Percentiles rank a stretch among this genome's conserved stretches.
Conservation (phyloP, 257 asterid genomes). For the Solanum chaucha region DNA sequence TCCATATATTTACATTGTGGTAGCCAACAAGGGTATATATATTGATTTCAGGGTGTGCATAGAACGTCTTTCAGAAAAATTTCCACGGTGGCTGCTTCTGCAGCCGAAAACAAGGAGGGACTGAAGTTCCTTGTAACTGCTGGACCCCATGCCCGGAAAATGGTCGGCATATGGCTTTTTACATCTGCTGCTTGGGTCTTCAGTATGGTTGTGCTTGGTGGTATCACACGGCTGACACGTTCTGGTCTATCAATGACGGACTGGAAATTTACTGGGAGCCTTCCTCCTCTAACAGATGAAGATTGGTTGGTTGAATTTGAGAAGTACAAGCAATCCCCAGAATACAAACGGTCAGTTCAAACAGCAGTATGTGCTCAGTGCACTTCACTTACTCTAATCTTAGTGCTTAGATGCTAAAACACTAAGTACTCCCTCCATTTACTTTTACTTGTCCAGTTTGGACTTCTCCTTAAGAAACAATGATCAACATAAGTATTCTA, state of each 20-base stretch:
- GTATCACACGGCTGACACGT: constrained; percentile 82
- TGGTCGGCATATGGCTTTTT: constrained; percentile 91
- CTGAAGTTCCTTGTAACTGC: constrained; percentile 66
- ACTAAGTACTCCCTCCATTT: background rate
- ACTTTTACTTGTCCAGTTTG: too few relatives aligned
- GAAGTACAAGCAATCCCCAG: constrained; percentile 90
- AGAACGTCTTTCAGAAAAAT: constrained; percentile 32
- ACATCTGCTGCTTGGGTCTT: constrained; percentile 92
- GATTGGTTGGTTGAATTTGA: constrained; percentile 84
- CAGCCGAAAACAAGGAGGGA: constrained; percentile 35
- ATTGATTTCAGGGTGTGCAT: constrained; percentile 31
- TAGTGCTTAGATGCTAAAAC: background rate
- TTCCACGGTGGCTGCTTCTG: constrained; percentile 43
- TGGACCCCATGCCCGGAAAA: constrained; percentile 76
- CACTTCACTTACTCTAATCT: background rate
- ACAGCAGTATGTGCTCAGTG: background rate
- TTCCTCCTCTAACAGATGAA: constrained; percentile 83
- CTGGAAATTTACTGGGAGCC: constrained; percentile 90
- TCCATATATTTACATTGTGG: background rate
- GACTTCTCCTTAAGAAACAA: too few relatives aligned
- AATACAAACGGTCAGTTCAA: constrained; percentile 61
- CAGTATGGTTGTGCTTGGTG: constrained; percentile 95
- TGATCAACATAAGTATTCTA: too few relatives aligned
- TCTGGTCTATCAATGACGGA: constrained; percentile 99
- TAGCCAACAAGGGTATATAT: background rate